These are phyloP conservation scores for Penicillium paxilli DNA, from an alignment of 495 filamentous ascomycete species.

Conservation along the genomic window DNA sequence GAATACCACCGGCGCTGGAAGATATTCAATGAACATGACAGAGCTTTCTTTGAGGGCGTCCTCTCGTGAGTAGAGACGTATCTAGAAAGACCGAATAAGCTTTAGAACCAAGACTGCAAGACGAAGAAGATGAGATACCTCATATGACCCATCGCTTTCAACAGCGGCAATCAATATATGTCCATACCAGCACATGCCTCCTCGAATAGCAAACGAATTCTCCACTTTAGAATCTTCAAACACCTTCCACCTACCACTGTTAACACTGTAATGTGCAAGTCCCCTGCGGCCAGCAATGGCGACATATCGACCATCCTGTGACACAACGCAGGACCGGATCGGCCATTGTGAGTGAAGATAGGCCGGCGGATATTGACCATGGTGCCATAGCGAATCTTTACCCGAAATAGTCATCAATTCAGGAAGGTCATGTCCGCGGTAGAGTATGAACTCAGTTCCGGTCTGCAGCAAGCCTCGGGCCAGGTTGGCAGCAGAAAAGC, in stretches of 20 bases:
- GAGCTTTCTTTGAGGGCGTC: constrained; percentile 70
- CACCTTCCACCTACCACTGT: constrained; percentile 92
- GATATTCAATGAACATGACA: constrained; percentile 69
- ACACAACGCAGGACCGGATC: constrained; percentile 80
- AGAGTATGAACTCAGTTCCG: constrained; percentile 80
- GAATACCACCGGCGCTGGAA: constrained; percentile 81
- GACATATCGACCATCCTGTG: constrained; percentile 89
- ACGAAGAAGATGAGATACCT: constrained; percentile 47
- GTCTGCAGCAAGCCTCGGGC: constrained; percentile 87
- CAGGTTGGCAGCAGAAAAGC: constrained; percentile 86
- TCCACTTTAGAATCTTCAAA: constrained; percentile 81
- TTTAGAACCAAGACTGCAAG: not conserved
- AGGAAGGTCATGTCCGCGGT: constrained; percentile 87
- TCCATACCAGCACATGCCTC: constrained; percentile 98
- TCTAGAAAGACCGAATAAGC: constrained; percentile 34
- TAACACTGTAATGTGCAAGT: constrained; percentile 92
- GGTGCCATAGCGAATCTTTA: constrained; percentile 92
- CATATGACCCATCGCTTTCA: constrained; percentile 77
- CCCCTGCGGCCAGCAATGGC: constrained; percentile 91
- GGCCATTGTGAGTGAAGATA: constrained; percentile 94
- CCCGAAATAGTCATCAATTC: constrained; percentile 88
- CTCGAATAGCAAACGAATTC: constrained; percentile 86
- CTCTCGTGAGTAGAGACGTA: constrained; percentile 92
- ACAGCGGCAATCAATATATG: constrained; percentile 95
- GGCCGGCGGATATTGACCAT: constrained; percentile 76